Evolutionary conservation across 345 rosid species (phyloP), one percentile per base, ranked within the genome.

Genomic region (Citrus trifoliata): DNA sequence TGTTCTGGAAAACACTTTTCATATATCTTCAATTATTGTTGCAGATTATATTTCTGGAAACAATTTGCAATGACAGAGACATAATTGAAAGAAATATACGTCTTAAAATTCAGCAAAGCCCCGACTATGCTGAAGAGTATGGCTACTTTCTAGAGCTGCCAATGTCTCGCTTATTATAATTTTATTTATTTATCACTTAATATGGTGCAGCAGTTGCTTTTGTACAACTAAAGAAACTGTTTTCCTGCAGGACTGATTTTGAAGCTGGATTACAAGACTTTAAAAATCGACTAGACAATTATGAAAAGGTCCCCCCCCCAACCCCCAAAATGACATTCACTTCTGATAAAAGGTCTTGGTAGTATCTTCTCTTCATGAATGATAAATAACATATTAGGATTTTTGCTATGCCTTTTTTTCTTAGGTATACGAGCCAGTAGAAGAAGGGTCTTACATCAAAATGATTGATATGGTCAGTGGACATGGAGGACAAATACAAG

Each of bases 401-500:
- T 70, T 78, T 58, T 76, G 60, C 65, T 74, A 64, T 79, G 19
- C 70, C 83, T 80, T 81, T 56, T 69, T 60, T 85, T 75, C 48
- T 86, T 77, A 97, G 99, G 98, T 92, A 73, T 97, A 97, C 87
- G 99, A 97, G 85, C 97, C 98, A 42, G 99, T 94, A 28, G 98
- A 97, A 80, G 99, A 97, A 88, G 98, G 99, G 68, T 97, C 98
- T 66, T 97, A 93, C 80, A 94, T 97, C 83, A 97, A 97, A 88
- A 97, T 94, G 99, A 97, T 97, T 82, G 99, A 97, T 88, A 94
- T 93, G 98, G 98, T 88, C 86, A 91, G 95, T 82, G 99, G 99
- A 38, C 83, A 92, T 80, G 98, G 95, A 79, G 99, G 99, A 79
- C 98, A 93, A 82, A 93, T 97, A 87, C 98, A 94, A 85, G 99